Conservation (phyloP, 176 grass and related monocot species). For the Bothriochloa decipiens region DNA sequence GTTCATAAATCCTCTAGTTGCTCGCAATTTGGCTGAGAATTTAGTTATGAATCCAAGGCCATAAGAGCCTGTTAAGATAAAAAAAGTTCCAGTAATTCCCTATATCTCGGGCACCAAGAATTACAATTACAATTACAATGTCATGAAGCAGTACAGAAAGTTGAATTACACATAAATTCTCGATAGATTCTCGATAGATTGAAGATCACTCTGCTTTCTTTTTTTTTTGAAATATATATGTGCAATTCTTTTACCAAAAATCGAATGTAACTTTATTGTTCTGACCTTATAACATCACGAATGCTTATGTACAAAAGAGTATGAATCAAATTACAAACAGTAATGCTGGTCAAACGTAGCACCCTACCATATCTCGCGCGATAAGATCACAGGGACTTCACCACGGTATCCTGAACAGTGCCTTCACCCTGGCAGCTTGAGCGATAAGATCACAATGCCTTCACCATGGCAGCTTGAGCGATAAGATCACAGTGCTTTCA, state of each 20-base stretch:
- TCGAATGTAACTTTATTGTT: constrained; percentile 39
- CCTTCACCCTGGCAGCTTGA: no score
- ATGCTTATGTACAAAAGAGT: constrained; percentile 55
- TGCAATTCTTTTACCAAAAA: constrained; percentile 38
- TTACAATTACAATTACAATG: no score
- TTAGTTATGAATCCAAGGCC: no score
- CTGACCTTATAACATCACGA: constrained; percentile 13
- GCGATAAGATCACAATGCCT: background rate
- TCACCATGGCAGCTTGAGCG: background rate
- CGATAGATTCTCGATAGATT: constrained; percentile 3
- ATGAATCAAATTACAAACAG: constrained; percentile 49
- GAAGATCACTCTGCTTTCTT: background rate
- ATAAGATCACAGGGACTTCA: constrained; percentile 4
- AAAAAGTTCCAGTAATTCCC: background rate
- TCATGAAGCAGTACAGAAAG: constrained; percentile 27
- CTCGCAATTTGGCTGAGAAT: no score
- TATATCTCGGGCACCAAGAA: background rate
- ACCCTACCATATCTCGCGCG: background rate
- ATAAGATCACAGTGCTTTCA: constrained; percentile 1
- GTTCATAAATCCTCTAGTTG: no score
- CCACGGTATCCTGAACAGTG: no score
- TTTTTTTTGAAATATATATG: no score
- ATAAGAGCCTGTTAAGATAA: no score
- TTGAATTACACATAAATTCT: constrained; percentile 38
- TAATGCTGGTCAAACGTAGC: background rate